Conservation (phyloP, 192 early-diverging fungal species). For the Funneliformis geosporum region DNA sequence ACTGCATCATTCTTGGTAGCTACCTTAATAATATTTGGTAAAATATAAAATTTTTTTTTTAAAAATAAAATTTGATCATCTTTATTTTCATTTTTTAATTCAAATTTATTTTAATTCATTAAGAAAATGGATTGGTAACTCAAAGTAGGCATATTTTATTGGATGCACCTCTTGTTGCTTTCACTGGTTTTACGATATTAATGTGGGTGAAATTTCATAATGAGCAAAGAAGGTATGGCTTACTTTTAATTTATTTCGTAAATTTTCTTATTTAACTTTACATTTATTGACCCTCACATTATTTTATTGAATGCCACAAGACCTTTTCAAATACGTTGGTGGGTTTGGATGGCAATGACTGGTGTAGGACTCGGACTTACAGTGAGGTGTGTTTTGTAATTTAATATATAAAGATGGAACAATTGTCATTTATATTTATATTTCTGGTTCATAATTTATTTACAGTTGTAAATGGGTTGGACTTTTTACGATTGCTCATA, state of each 20-base stretch:
- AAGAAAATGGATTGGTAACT: slow-evolving; percentile 87
- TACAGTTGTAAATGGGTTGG: slow-evolving; percentile 94
- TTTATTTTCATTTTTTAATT: not conserved
- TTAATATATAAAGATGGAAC: not conserved
- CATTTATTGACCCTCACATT: not conserved
- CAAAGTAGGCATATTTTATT: slow-evolving; percentile 91
- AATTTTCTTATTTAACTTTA: not conserved
- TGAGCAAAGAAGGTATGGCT: slow-evolving; percentile 42
- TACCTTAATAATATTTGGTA: slow-evolving; percentile 80
- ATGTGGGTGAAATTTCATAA: slow-evolving; percentile 90
- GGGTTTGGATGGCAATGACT: slow-evolving; percentile 81
- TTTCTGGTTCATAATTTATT: no score
- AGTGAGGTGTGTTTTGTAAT: slow-evolving; percentile 24
- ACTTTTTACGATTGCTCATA: slow-evolving; percentile 80
- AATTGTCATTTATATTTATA: not conserved
- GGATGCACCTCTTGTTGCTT: slow-evolving; percentile 89
- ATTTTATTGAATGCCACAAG: slow-evolving; percentile 40
- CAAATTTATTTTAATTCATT: not conserved
- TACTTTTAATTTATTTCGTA: not conserved
- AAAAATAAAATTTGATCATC: not conserved
- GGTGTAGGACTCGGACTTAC: slow-evolving; percentile 76
- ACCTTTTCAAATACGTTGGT: slow-evolving; percentile 83
- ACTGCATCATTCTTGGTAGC: slow-evolving; percentile 76
- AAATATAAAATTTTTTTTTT: not conserved
- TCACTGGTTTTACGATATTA: slow-evolving; percentile 76